A percentile compares a stretch with the other conserved stretches of the same genome.
These are phyloP conservation scores for Candida neerlandica DNA, from an alignment of 1,139 yeast genomes.

Conservation along the genomic window DNA sequence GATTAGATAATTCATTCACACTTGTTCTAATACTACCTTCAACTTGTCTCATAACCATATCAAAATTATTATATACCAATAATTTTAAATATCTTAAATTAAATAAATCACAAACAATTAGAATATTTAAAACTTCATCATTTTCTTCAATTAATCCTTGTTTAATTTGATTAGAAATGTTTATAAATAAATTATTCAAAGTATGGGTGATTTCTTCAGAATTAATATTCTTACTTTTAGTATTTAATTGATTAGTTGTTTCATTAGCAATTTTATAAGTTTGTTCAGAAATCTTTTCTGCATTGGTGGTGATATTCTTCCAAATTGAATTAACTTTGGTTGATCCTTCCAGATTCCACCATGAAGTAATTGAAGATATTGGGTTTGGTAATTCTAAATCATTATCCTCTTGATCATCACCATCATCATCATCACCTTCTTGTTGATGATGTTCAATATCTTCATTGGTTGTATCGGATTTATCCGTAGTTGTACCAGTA, in stretches of 20 bases:
- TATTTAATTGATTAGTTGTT: slow-evolving; percentile 47
- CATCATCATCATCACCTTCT: slow-evolving; percentile 7
- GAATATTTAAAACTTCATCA: slow-evolving; percentile 46
- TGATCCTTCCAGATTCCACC: slow-evolving; percentile 85
- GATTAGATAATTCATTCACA: slow-evolving; percentile 55
- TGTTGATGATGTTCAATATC: slow-evolving; percentile 12
- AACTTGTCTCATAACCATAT: slow-evolving; percentile 85
- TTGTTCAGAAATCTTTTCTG: slow-evolving; percentile 43
- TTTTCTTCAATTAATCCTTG: slow-evolving; percentile 76
- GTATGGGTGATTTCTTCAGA: slow-evolving; percentile 36
- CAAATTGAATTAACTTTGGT: slow-evolving; percentile 70
- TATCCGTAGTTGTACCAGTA: slow-evolving; percentile 16
- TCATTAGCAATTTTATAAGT: slow-evolving; percentile 47
- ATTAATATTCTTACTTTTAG: slow-evolving; percentile 39
- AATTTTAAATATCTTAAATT: slow-evolving; percentile 70
- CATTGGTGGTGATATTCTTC: slow-evolving; percentile 57
- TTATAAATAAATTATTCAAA: slow-evolving; percentile 39
- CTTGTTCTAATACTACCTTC: slow-evolving; percentile 79
- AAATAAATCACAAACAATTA: slow-evolving; percentile 74
- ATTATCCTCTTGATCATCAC: slow-evolving; percentile 3
- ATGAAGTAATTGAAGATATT: slow-evolving; percentile 66
- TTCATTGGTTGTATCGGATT: slow-evolving; percentile 15
- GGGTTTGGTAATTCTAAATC: slow-evolving; percentile 49
- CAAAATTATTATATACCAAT: slow-evolving; percentile 69
- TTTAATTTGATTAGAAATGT: slow-evolving; percentile 45